Evolutionary conservation across 2,329 filamentous ascomycete species (phyloP).

Genomic region (Escovopsis sp.): DNA sequence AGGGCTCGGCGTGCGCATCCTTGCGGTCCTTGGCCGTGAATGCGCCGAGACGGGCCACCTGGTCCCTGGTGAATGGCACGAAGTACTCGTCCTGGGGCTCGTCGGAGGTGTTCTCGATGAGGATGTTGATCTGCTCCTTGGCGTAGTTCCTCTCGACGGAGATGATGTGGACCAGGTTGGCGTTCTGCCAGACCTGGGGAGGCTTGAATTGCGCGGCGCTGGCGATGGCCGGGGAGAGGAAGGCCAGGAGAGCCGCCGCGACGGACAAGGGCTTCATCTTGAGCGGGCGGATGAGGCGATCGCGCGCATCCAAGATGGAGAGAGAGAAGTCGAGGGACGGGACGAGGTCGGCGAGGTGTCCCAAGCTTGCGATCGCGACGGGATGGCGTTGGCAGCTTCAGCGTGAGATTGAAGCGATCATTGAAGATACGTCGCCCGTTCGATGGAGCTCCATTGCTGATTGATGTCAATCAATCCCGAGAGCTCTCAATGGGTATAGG

Average conservation of each 20-base stretch:
- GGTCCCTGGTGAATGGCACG: constrained; percentile 64
- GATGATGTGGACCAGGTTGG: constrained; percentile 76
- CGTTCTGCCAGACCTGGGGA: constrained; percentile 84
- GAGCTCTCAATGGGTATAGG: no score
- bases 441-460: not conserved
- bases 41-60: constrained; percentile 65
- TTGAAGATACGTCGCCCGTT: constrained; percentile 21
- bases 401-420: constrained; percentile 1
- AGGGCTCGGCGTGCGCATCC: constrained; percentile 49
- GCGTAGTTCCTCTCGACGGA: constrained; percentile 89
- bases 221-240: constrained; percentile 34
- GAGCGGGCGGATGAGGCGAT: constrained; percentile 12
- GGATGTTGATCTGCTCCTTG: constrained; percentile 83
- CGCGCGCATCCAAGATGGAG: constrained; percentile 10
- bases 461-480: no score
- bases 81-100: constrained; percentile 81
- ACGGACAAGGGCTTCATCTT: constrained; percentile 31
- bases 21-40: constrained; percentile 92
- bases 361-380: constrained; percentile 6
- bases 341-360: not conserved
- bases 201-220: constrained; percentile 54
- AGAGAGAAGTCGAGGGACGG: constrained; percentile 1
- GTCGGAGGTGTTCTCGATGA: constrained; percentile 75
- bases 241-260: constrained; percentile 43
- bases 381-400: constrained; percentile 2